Conservation (phyloP, 2,329 filamentous ascomycete genomes). For the Grosmannia huntii region DNA sequence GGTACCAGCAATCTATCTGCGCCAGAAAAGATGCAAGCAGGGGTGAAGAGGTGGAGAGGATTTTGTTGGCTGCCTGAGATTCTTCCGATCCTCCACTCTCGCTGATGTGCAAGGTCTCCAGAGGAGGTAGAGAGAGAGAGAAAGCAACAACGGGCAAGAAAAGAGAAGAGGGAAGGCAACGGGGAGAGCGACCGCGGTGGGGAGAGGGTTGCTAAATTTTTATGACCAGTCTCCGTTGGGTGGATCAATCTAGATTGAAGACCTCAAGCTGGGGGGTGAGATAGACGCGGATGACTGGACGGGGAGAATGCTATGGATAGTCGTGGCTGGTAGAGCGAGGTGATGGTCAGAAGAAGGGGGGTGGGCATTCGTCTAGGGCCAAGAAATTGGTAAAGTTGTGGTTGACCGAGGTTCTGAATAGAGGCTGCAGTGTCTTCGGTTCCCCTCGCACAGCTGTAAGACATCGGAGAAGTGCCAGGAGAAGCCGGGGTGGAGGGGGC, state of each 20-base stretch:
- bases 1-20: slow-evolving; percentile 5
- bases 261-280: slow-evolving; percentile 3
- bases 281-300: neutral
- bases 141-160: neutral
- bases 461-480: slow-evolving; percentile 16
- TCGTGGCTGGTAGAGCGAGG: neutral
- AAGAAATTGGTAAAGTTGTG: neutral
- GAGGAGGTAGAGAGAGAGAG: neutral
- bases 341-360: neutral
- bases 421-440: slow-evolving; percentile 14
- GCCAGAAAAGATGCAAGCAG: slow-evolving; percentile 2
- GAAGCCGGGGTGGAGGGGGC: neutral
- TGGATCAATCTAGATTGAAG: slow-evolving; percentile 8
- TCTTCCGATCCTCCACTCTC: neutral
- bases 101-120: neutral
- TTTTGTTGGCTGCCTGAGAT: neutral
- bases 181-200: neutral
- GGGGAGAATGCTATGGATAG: no score
- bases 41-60: neutral
- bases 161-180: neutral
- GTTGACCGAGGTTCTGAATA: neutral
- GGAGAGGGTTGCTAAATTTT: slow-evolving; percentile 2
- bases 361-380: neutral
- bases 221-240: slow-evolving; percentile 8
- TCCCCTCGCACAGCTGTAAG: slow-evolving; percentile 19